Percentiles rank a stretch among this genome's conserved stretches.
Evolutionary conservation across 1,139 yeast genomes (phyloP).

Genomic region (Sugiyamaella castrensis): DNA sequence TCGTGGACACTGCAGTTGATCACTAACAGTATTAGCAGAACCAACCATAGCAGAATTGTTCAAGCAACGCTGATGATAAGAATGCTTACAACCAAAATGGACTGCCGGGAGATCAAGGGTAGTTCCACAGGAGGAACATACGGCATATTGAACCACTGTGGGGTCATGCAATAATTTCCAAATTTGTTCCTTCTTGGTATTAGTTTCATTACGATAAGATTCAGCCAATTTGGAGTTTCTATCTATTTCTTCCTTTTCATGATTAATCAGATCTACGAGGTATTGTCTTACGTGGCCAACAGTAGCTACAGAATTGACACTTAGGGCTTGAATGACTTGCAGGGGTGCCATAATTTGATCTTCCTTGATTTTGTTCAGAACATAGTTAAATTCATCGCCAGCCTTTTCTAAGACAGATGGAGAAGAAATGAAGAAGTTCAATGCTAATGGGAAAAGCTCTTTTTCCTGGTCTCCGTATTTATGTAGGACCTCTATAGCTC

Average conservation of each 20-base stretch:
- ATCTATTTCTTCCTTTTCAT: constrained; percentile 61
- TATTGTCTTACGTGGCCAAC: constrained; percentile 73
- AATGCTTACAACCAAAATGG: constrained; percentile 84
- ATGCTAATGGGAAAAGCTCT: constrained; percentile 62
- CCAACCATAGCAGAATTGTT: constrained; percentile 30
- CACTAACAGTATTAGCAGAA: constrained; percentile 22
- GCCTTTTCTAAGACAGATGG: constrained; percentile 52
- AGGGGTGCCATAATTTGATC: constrained; percentile 64
- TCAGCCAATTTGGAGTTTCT: constrained; percentile 65
- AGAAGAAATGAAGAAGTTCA: constrained; percentile 62
- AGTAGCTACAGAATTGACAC: constrained; percentile 62
- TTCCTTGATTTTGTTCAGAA: constrained; percentile 54
- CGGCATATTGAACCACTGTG: constrained; percentile 61
- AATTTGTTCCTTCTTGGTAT: constrained; percentile 52
- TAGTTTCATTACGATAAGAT: constrained; percentile 68
- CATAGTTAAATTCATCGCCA: constrained; percentile 49
- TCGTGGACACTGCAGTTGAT: constrained; percentile 57
- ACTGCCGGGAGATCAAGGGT: constrained; percentile 75
- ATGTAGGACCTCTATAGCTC: constrained; percentile 55
- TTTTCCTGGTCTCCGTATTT: constrained; percentile 62
- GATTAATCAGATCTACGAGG: constrained; percentile 58
- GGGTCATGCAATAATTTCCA: constrained; percentile 54
- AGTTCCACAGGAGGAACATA: constrained; percentile 68
- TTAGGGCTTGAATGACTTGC: constrained; percentile 68
- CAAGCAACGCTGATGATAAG: constrained; percentile 82